phyloP scores from a whole-genome alignment of 345 rosid genomes.

The Populus ilicifolia region DNA sequence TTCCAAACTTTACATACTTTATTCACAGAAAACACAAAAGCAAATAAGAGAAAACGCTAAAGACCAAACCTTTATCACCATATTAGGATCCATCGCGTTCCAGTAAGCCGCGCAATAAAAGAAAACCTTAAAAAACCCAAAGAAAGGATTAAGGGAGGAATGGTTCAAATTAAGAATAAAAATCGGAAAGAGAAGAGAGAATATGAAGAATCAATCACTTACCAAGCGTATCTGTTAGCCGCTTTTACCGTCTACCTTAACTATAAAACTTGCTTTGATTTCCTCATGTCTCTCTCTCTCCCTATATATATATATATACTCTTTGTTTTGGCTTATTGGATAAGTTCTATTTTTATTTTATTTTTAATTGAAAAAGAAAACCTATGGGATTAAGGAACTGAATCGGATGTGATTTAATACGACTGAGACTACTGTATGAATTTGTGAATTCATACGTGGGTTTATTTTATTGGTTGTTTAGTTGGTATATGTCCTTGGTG shows the following conservation, averaged over 20 bases:
- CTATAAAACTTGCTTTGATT: neutral
- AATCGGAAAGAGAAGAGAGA: neutral
- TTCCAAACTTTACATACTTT: neutral
- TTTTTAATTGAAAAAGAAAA: neutral
- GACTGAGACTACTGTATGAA: neutral
- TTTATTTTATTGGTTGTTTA: neutral
- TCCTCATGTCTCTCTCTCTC: neutral
- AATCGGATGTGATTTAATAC: neutral
- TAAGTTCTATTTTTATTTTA: neutral
- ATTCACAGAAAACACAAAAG: neutral
- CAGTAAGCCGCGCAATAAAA: constrained; percentile 14
- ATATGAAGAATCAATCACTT: neutral
- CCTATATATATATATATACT: neutral
- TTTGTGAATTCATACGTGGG: neutral
- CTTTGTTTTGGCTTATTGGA: neutral
- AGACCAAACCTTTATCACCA: constrained; percentile 56
- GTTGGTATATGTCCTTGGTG: neutral
- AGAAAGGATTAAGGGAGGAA: neutral
- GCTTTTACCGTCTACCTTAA: neutral
- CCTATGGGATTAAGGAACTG: constrained; percentile 7
- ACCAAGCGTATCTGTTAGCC: constrained; percentile 23
- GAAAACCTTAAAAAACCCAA: constrained; percentile 10
- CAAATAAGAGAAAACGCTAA: neutral
- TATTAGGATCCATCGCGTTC: constrained; percentile 43
- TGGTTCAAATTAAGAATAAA: neutral